These are phyloP conservation scores for Lactuca saligna DNA, from an alignment of 129 eudicot species.

Conservation along the genomic window DNA sequence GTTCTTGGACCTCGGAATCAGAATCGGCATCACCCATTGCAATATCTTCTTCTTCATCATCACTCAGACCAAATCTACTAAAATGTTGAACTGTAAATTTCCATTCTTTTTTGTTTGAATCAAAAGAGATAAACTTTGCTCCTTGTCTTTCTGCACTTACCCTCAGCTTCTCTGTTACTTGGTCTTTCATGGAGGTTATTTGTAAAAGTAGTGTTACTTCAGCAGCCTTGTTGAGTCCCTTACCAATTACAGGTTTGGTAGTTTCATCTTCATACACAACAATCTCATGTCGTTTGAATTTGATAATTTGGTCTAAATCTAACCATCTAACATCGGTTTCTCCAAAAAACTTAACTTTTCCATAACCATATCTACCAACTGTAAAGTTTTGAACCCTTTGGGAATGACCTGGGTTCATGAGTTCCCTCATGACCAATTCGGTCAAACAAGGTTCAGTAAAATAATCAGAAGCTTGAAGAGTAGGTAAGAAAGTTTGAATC, in stretches of 20 bases:
- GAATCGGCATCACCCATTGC: constrained; percentile 64
- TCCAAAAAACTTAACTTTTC: constrained; percentile 64
- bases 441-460: constrained; percentile 66
- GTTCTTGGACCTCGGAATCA: constrained; percentile 22
- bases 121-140: constrained; percentile 68
- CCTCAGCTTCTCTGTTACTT: constrained; percentile 46
- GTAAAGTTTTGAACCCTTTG: constrained; percentile 59
- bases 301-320: constrained; percentile 66
- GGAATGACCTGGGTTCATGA: constrained; percentile 66
- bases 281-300: constrained; percentile 65
- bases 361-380: constrained; percentile 82
- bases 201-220: constrained; percentile 70
- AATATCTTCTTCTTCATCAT: constrained; percentile 84
- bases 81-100: constrained; percentile 79
- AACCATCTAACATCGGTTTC: constrained; percentile 88
- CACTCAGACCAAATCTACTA: constrained; percentile 85
- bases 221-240: constrained; percentile 90
- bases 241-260: constrained; percentile 67
- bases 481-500: constrained; percentile 47
- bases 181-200: constrained; percentile 22
- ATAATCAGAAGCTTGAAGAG: constrained; percentile 62
- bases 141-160: constrained; percentile 69
- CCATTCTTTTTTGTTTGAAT: constrained; percentile 66
- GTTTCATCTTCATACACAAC: constrained; percentile 80
- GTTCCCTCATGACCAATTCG: constrained; percentile 56